A percentile compares a stretch with the other conserved stretches of the same genome.
phyloP scores from a whole-genome alignment of 1,284 basidiomycete genomes.

The Inonotus hispidus region DNA sequence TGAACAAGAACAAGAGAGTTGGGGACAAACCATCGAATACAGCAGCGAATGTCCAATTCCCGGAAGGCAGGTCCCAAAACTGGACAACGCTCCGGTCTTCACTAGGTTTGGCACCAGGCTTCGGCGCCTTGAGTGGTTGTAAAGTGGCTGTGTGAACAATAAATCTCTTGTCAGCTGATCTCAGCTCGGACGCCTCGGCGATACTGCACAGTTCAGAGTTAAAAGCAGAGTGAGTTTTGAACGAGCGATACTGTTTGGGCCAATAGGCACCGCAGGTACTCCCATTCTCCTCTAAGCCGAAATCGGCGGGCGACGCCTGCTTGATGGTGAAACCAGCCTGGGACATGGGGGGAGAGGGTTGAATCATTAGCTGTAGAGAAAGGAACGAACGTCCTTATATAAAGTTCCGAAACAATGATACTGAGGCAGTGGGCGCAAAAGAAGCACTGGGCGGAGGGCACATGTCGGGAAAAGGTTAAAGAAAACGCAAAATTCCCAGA shows the following conservation, averaged over 20 bases:
- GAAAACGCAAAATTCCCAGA: background rate
- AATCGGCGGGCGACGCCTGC: constrained; percentile 1
- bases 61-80: constrained; percentile 49
- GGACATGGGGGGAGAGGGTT: background rate
- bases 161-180: background rate
- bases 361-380: background rate
- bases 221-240: constrained; percentile 4
- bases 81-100: constrained; percentile 47
- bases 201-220: constrained; percentile 5
- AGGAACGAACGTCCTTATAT: background rate
- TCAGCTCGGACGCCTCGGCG: constrained; percentile 20
- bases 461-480: background rate
- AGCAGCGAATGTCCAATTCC: constrained; percentile 56
- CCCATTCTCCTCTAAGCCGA: background rate
- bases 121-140: constrained; percentile 22
- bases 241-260: constrained; percentile 52
- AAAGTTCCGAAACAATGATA: background rate
- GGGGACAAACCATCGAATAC: constrained; percentile 57
- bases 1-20: background rate
- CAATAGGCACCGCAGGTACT: constrained; percentile 27
- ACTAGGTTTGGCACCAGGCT: constrained; percentile 12
- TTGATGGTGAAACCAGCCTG: constrained; percentile 1
- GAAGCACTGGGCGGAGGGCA: constrained; percentile 2
- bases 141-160: constrained; percentile 20
- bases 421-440: background rate